Evolutionary conservation across 2,329 filamentous ascomycete genomes (phyloP).

Genomic region (Fusarium lyarnte): DNA sequence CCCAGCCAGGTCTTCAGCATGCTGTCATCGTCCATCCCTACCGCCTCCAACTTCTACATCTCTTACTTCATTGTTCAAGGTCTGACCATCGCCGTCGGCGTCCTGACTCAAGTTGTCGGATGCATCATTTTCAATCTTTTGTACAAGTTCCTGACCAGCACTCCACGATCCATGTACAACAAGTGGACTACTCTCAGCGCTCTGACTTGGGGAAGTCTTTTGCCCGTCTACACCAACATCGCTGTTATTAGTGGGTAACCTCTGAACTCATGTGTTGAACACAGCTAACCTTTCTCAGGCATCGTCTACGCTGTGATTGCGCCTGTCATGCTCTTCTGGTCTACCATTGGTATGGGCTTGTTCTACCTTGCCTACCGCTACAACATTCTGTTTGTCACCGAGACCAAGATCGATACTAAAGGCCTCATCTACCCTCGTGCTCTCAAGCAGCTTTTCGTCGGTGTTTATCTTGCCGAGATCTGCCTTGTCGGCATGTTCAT

Average conservation of each 20-base stretch:
- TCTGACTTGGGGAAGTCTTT: constrained; percentile 80
- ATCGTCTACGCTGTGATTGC: constrained; percentile 87
- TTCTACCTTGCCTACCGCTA: constrained; percentile 90
- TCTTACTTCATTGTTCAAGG: constrained; percentile 89
- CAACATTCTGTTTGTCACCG: constrained; percentile 84
- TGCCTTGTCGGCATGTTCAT: constrained; percentile 85
- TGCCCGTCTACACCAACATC: constrained; percentile 79
- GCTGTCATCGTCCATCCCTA: constrained; percentile 78
- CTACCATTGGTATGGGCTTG: constrained; percentile 76
- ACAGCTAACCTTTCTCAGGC: constrained; percentile 48
- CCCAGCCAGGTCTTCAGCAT: constrained; percentile 70
- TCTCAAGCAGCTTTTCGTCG: constrained; percentile 84
- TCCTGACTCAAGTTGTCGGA: constrained; percentile 73
- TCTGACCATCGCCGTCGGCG: constrained; percentile 76
- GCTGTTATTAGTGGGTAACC: constrained; percentile 68
- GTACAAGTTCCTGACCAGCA: constrained; percentile 77
- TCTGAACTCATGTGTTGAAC: too few species aligned
- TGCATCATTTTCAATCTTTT: constrained; percentile 74
- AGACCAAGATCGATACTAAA: constrained; percentile 84
- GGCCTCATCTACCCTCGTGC: constrained; percentile 89
- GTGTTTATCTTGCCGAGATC: constrained; percentile 81
- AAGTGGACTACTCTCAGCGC: constrained; percentile 75
- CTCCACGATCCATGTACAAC: constrained; percentile 79
- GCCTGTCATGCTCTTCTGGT: constrained; percentile 83
- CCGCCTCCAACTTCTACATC: constrained; percentile 92